Evolutionary conservation across 139 green algal species (phyloP).

Genomic region (Haematococcus sp.): DNA sequence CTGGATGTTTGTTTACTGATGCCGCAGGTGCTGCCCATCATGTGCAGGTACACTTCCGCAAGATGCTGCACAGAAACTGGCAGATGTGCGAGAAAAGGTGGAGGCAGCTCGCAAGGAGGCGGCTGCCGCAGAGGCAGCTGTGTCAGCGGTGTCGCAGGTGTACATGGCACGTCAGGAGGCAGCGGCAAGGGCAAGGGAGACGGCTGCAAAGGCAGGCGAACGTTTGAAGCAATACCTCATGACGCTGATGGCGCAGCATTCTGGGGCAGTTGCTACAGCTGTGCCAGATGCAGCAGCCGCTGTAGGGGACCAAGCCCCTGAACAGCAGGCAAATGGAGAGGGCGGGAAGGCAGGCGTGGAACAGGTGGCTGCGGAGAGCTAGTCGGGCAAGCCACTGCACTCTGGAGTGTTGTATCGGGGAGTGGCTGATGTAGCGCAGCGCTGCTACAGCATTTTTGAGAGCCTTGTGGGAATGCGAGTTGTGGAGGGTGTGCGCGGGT

Average conservation of each 20-base stretch:
- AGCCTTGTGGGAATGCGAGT: no score
- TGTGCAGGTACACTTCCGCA: background rate
- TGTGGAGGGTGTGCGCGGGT: no score
- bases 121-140: constrained; percentile 13
- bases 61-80: background rate
- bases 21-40: no score
- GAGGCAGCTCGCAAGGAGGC: constrained; percentile 5
- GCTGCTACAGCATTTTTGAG: no score
- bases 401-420: no score
- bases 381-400: no score
- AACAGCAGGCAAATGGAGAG: no score
- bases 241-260: background rate
- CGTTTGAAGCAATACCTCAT: constrained; percentile 1
- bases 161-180: constrained; percentile 8
- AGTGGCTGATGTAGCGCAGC: no score
- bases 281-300: background rate
- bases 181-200: background rate
- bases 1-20: no score
- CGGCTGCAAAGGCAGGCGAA: background rate
- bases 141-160: constrained; percentile 9
- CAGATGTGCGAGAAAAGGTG: background rate
- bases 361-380: no score
- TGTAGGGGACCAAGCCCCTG: no score
- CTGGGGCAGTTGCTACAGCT: background rate
- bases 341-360: no score